Evolutionary conservation across 345 rosid species (phyloP).

Genomic region (Psidium friedrichsthalianum): DNA sequence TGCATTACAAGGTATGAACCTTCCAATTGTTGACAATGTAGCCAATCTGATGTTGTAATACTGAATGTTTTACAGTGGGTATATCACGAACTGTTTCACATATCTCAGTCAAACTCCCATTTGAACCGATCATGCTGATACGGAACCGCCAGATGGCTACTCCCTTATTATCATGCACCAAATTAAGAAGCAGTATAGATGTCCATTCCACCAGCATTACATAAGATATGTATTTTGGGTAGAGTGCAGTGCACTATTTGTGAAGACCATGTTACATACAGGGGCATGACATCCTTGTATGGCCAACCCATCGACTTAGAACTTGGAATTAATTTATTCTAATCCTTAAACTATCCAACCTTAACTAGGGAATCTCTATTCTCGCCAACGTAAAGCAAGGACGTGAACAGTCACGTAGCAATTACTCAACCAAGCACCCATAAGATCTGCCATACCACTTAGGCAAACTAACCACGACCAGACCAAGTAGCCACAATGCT

Average conservation of each 20-base stretch:
- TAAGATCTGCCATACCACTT: background rate
- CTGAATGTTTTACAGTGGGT: background rate
- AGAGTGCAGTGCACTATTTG: background rate
- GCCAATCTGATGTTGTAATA: background rate
- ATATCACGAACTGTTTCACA: too few species aligned
- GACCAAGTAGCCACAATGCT: background rate
- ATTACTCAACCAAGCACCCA: background rate
- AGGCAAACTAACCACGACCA: background rate
- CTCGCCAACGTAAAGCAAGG: background rate
- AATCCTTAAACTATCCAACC: background rate
- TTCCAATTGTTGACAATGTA: background rate
- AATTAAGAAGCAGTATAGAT: background rate
- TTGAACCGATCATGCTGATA: background rate
- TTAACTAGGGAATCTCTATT: background rate
- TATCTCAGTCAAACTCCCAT: background rate
- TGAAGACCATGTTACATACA: background rate
- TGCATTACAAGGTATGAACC: background rate
- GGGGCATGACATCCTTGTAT: background rate
- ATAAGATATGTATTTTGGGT: background rate
- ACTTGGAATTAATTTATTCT: background rate
- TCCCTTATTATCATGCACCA: background rate
- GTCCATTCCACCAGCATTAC: background rate
- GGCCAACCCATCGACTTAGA: background rate
- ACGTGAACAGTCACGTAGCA: background rate
- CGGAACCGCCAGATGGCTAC: background rate